Evolutionary conservation across 371 early-diverging fungal genomes (phyloP).

Genomic region (Coemansia sp.): DNA sequence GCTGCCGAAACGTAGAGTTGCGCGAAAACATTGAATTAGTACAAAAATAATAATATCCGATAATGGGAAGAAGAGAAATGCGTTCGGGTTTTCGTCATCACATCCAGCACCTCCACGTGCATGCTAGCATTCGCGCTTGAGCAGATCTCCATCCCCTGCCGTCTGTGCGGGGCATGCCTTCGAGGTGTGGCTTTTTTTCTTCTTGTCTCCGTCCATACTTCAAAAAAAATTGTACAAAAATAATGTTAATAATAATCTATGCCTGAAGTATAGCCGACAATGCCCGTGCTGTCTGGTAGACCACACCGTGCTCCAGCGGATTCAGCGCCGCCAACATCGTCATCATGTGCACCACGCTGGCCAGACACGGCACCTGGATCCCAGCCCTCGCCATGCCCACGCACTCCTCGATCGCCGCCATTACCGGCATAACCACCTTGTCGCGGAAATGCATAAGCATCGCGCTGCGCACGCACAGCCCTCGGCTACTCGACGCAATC

Average conservation of each 20-base stretch:
- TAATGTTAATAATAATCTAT: slow-evolving; percentile 3
- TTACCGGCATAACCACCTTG: slow-evolving; percentile 26
- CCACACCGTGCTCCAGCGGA: slow-evolving; percentile 34
- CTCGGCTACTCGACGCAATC: background rate
- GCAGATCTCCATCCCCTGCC: no score
- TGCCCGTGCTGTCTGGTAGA: slow-evolving; percentile 26
- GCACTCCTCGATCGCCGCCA: slow-evolving; percentile 23
- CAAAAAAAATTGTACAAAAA: background rate
- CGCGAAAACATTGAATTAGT: slow-evolving; percentile 27
- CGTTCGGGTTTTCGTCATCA: background rate
- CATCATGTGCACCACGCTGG: slow-evolving; percentile 28
- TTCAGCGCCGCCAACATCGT: slow-evolving; percentile 29
- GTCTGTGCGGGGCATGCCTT: no score
- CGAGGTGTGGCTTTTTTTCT: no score
- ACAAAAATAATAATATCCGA: background rate
- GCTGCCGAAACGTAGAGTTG: slow-evolving; percentile 6
- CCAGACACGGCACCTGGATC: slow-evolving; percentile 1
- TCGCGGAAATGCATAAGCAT: slow-evolving; percentile 40
- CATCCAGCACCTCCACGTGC: no score
- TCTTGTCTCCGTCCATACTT: no score
- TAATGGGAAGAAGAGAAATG: background rate
- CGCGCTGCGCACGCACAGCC: slow-evolving; percentile 12
- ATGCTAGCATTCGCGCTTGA: no score
- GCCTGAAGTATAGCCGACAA: slow-evolving; percentile 20
- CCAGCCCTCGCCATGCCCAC: slow-evolving; percentile 6